These are phyloP conservation scores for Tephrocybe sp. DNA, from an alignment of 768 basidiomycete species.

Conservation along the genomic window DNA sequence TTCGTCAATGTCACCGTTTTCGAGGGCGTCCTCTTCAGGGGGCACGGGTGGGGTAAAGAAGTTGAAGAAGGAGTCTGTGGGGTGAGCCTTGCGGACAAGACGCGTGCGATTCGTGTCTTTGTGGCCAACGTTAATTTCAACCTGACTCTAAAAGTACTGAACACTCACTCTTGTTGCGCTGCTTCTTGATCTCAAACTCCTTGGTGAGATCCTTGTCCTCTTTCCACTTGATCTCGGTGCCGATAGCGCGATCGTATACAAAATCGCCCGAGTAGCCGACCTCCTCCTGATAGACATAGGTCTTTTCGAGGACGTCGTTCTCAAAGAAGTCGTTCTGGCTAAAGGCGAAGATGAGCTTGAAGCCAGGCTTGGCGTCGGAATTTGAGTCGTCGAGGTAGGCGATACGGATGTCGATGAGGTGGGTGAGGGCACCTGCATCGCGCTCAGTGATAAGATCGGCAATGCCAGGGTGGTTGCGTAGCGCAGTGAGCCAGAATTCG, in stretches of 20 bases:
- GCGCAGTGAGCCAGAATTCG: constrained; percentile 97
- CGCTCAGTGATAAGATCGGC: constrained; percentile 91
- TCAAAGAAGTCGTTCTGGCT: constrained; percentile 84
- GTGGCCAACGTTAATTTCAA: not conserved
- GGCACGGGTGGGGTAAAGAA: constrained; percentile 88
- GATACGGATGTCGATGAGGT: constrained; percentile 77
- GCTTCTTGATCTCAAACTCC: constrained; percentile 98
- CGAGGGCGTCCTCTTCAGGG: constrained; percentile 66
- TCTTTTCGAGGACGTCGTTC: constrained; percentile 84
- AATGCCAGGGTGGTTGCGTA: constrained; percentile 87
- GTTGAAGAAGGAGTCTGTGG: constrained; percentile 97
- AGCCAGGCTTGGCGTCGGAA: constrained; percentile 76
- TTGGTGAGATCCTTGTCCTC: constrained; percentile 98
- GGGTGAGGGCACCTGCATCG: constrained; percentile 84
- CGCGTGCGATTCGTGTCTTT: constrained; percentile 83
- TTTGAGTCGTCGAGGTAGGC: constrained; percentile 62
- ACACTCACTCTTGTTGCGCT: constrained; percentile 92
- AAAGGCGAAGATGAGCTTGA: constrained; percentile 87
- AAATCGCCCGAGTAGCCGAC: constrained; percentile 97
- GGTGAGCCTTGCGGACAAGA: constrained; percentile 81
- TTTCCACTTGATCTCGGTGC: constrained; percentile 96
- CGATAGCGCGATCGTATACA: constrained; percentile 92
- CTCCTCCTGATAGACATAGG: constrained; percentile 90
- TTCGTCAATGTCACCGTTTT: constrained; percentile 73
- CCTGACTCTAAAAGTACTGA: constrained; percentile 2